Evolutionary conservation across 352 stramenopile species (phyloP), one percentile per base, ranked within the genome.

Genomic region (Phytopythium kandeliae): DNA sequence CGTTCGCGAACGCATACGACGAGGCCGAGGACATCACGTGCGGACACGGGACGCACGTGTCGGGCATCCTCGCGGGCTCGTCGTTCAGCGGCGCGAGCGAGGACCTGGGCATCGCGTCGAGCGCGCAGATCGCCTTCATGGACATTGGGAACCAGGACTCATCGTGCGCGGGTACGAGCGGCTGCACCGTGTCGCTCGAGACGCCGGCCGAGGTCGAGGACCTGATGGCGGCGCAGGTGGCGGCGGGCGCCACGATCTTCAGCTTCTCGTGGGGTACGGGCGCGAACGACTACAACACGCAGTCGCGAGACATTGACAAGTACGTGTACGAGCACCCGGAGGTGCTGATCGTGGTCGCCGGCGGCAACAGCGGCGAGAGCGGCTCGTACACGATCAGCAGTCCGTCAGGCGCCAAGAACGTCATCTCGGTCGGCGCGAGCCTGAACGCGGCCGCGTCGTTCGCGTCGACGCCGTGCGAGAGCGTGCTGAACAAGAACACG

Each of bases 41-140:
- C 50, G 89, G 86, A 16, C 89, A 97, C 55, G 89, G 89, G 4
- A 97, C 89, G 3, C 89, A 97, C 54, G 86, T 96, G 16, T 60
- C 81, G 3, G 89, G 89, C 0, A 79, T 95, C 8, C 48, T 92
- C 4, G 79, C 75, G 9, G 89, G 89, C 4, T 88, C 71, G 19
- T 92, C 82, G 33, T 84, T 70, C 30, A 92, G 73, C 35, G 70
- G 71, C 16, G 61, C 74, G 37, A 43, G 70, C 21, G 22, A 53
- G 7, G 55, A 89, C 51, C 48, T 92, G 12, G 88, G 86, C 15
- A 87, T 93, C 43, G 87, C 87, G 0, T 63, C 77, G 42, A 73
- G 67, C 13, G 65, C 88, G 11, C 89, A 87, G 42, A 81, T 96
- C 58, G 85, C 88, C 21, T 95, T 97, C 55, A 95, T 96, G 75